Conservation (phyloP, 208 protist species). For the Wallacemonas collosoma region DNA sequence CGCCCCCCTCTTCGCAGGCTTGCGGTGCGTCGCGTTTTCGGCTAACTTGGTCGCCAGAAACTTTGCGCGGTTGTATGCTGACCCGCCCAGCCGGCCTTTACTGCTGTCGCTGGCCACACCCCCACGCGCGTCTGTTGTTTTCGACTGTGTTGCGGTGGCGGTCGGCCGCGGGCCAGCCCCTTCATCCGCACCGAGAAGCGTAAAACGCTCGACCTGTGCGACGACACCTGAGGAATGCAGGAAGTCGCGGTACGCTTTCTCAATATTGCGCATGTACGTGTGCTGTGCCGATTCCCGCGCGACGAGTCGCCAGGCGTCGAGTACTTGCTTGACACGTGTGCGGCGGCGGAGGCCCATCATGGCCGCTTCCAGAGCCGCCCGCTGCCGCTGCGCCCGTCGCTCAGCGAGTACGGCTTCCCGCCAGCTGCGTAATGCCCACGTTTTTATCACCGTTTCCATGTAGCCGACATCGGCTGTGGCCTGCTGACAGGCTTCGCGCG, state of each 20-base stretch:
- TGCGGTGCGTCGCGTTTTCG: constrained; percentile 46
- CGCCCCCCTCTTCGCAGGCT: neutral
- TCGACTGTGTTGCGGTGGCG: neutral
- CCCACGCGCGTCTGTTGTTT: neutral
- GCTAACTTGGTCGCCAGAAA: constrained; percentile 56
- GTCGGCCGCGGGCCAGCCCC: neutral
- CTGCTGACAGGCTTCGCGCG: constrained; percentile 32
- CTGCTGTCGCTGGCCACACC: too few relatives aligned
- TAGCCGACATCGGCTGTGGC: constrained; percentile 60
- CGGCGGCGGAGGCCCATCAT: constrained; percentile 33
- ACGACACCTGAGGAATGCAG: constrained; percentile 44
- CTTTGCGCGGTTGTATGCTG: constrained; percentile 17
- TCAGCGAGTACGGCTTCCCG: constrained; percentile 31
- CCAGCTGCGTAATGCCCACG: constrained; percentile 78
- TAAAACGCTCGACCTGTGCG: constrained; percentile 34
- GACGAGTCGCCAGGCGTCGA: constrained; percentile 56
- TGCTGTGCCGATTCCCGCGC: constrained; percentile 33
- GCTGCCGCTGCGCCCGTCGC: constrained; percentile 13
- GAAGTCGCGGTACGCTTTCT: constrained; percentile 57
- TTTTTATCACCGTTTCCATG: constrained; percentile 62
- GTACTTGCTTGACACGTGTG: constrained; percentile 36
- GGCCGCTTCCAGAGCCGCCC: constrained; percentile 13
- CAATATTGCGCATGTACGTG: constrained; percentile 36
- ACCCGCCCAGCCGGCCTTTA: neutral
- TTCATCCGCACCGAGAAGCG: constrained; percentile 13